Conservation (phyloP, 805 yeast genomes). For the Metschnikowia dekortorum region DNA sequence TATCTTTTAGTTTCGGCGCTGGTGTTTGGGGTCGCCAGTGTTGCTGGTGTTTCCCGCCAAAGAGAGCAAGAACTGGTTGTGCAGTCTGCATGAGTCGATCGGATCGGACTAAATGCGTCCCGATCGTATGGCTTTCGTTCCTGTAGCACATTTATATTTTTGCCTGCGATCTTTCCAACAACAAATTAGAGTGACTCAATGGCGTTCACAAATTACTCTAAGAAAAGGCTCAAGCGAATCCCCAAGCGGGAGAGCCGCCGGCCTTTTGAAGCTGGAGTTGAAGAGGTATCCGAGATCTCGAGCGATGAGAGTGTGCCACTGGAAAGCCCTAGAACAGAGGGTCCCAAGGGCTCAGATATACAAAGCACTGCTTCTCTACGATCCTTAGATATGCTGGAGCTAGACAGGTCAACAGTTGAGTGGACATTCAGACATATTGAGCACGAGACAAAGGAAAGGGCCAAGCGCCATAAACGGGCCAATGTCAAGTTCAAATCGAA, state of each 20-base stretch:
- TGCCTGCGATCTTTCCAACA: background rate
- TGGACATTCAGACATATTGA: constrained; percentile 9
- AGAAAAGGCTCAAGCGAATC: constrained; percentile 7
- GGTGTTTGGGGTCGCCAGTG: background rate
- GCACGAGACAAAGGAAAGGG: constrained; percentile 5
- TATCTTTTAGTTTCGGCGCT: no score
- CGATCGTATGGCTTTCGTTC: background rate
- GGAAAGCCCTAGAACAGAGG: background rate
- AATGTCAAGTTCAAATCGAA: constrained; percentile 32
- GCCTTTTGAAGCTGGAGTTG: constrained; percentile 8
- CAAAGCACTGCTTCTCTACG: background rate
- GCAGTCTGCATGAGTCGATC: background rate
- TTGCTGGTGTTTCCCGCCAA: background rate
- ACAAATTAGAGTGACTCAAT: background rate
- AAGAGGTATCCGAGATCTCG: background rate
- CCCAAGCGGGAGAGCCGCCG: constrained; percentile 5
- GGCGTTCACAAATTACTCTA: background rate
- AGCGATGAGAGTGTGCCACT: background rate
- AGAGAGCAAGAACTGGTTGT: background rate
- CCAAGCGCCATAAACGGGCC: constrained; percentile 9
- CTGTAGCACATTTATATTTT: background rate
- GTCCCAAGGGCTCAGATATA: background rate
- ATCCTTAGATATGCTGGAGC: background rate
- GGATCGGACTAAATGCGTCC: background rate
- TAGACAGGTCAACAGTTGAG: constrained; percentile 10